phyloP scores from a whole-genome alignment of 2,329 filamentous ascomycete genomes.

The Sphaerulina vaccinii region DNA sequence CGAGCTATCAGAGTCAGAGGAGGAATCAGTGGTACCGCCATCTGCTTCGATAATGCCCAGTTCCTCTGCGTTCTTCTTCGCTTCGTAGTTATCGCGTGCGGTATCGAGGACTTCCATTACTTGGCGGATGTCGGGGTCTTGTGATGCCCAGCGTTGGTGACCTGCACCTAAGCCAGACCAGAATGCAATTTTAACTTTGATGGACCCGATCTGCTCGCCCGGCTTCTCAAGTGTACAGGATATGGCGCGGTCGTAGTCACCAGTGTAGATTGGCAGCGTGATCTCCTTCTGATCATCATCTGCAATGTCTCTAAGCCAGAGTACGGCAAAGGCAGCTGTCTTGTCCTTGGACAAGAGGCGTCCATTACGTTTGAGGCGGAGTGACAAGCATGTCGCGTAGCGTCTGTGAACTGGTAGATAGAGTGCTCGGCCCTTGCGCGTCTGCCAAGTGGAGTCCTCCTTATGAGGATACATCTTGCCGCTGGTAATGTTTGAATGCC shows the following conservation, averaged over 20 bases:
- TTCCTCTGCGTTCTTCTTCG: conserved; percentile 33
- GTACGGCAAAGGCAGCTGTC: conserved; percentile 60
- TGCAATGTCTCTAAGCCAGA: conserved; percentile 68
- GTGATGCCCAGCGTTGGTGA: conserved; percentile 57
- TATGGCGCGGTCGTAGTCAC: conserved; percentile 58
- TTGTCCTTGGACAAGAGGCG: conserved; percentile 46
- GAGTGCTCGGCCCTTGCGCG: conserved; percentile 47
- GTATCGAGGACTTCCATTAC: conserved; percentile 66
- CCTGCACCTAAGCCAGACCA: conserved; percentile 62
- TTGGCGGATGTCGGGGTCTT: conserved; percentile 55
- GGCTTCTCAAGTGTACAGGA: conserved; percentile 51
- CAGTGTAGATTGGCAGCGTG: conserved; percentile 64
- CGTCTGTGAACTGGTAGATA: conserved; percentile 61
- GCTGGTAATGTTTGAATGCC: conserved; percentile 57
- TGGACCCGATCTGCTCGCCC: conserved; percentile 58
- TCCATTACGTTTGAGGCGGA: conserved; percentile 59
- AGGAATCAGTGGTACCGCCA: conserved; percentile 11
- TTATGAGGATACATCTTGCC: conserved; percentile 57
- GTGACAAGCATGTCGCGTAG: conserved; percentile 56
- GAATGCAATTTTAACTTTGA: conserved; percentile 59
- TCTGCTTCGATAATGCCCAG: conserved; percentile 18
- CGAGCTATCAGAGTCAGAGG: conserved; percentile 14
- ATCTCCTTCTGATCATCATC: conserved; percentile 65
- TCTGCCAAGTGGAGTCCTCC: conserved; percentile 52
- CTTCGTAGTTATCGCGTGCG: conserved; percentile 56